phyloP scores from a whole-genome alignment of 23 red algal species.

The Cyanidioschyzon merolae region DNA sequence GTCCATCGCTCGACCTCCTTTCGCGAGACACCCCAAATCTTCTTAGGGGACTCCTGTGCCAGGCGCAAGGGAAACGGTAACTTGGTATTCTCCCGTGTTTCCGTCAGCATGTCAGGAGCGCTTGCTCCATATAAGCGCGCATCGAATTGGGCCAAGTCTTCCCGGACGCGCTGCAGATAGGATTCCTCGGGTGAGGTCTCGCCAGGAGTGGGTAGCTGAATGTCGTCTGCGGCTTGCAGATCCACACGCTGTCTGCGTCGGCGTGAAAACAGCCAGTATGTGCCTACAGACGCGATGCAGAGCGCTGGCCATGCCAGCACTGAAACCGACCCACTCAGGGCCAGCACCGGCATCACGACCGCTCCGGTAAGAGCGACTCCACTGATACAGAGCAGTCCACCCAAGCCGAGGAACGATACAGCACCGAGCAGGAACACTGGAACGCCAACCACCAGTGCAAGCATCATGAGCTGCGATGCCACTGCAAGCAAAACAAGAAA shows the following conservation, averaged over 20 bases:
- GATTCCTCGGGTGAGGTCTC: background rate
- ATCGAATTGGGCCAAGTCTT: constrained; percentile 8
- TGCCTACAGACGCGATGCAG: background rate
- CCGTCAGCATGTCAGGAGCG: background rate
- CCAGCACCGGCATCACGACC: background rate
- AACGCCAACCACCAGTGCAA: background rate
- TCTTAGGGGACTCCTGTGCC: background rate
- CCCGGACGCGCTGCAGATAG: background rate
- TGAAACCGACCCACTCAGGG: background rate
- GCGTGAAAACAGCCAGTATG: background rate
- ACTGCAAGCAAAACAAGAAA: background rate
- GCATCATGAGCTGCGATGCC: background rate
- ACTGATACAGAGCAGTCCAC: background rate
- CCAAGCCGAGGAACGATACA: background rate
- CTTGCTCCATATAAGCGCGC: background rate
- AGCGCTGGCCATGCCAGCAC: background rate
- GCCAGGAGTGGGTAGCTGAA: background rate
- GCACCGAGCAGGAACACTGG: background rate
- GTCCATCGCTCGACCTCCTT: background rate
- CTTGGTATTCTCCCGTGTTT: background rate
- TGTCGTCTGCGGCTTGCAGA: background rate
- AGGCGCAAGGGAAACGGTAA: background rate
- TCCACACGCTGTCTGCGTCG: background rate
- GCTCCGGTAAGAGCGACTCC: background rate
- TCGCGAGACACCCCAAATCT: background rate